Evolutionary conservation across 805 yeast genomes (phyloP), one percentile per base, ranked within the genome.

Genomic region (Scheffersomyces lignosus): DNA sequence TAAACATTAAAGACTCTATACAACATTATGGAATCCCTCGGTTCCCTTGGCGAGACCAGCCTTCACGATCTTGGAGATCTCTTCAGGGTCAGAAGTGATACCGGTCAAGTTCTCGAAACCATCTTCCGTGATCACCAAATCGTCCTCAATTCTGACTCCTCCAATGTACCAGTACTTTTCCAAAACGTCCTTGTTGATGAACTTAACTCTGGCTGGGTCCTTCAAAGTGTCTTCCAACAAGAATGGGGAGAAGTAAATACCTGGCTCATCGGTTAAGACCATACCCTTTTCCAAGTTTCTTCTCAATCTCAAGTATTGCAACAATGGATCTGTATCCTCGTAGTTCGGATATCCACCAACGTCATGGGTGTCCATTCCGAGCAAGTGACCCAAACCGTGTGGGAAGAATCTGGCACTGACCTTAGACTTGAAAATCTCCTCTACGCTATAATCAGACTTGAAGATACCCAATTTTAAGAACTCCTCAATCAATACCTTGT

Each of bases 121-220:
- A 36, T 64, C 66, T 32, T 72, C 71, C 1, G 96, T 87, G 20
- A 91, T 83, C 30, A 87, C 65, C 28, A 93, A 75, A 55, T 91
- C 97, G 57, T 91, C 99, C 62, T 91, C 99, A 39, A 91, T 88
- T 61, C 99, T 79, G 4, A 91, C 96, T 30, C 99, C 99, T n/a
- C 99, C 99, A 38, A 93, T 78, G 48, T 83, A 77, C 83, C 84
- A 78, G 62, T 89, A 91, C 52, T 78, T 81, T 38, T 86, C 80
- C 43, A 91, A 68, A 5, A 84, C 80, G 0, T 77, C 80, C 45
- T 62, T 58, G 51, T 88, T 72, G 39, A 91, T 81, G 59, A 66
- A 85, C 50, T 77, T 78, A 24, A 62, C 44, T 49, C 77, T 77
- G 3, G 56, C 52, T 25, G 73, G 73, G 31, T 59, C 58, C 31